Evolutionary conservation across 2,329 filamentous ascomycete species (phyloP).

Genomic region (Myriangium duriaei): DNA sequence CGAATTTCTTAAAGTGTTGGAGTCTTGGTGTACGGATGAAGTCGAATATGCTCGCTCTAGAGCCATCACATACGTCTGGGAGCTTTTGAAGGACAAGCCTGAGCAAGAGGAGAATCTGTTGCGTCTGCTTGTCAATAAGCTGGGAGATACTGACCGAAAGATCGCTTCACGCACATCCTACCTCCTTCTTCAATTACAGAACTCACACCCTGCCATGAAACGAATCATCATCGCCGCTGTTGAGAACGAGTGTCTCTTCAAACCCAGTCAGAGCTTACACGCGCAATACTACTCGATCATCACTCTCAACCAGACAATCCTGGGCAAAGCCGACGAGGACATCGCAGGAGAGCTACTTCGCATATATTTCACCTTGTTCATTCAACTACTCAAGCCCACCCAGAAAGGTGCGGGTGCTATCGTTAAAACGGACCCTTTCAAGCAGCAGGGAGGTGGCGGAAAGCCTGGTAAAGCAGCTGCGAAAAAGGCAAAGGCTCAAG

Average conservation of each 20-base stretch:
- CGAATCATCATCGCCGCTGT: slow-evolving; percentile 70
- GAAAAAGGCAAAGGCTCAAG: slow-evolving; percentile 24
- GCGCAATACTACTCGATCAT: slow-evolving; percentile 95
- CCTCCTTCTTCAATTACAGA: slow-evolving; percentile 80
- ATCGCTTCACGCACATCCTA: slow-evolving; percentile 90
- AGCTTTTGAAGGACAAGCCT: slow-evolving; percentile 85
- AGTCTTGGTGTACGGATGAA: slow-evolving; percentile 89
- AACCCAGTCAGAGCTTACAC: slow-evolving; percentile 73
- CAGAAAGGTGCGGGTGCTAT: slow-evolving; percentile 25
- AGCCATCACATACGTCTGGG: slow-evolving; percentile 82
- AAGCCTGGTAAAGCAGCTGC: slow-evolving; percentile 41
- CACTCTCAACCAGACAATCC: slow-evolving; percentile 89
- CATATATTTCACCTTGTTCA: slow-evolving; percentile 87
- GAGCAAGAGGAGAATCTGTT: slow-evolving; percentile 94
- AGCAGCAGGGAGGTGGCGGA: slow-evolving; percentile 42
- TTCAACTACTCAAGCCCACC: slow-evolving; percentile 60
- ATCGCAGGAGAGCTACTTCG: slow-evolving; percentile 70
- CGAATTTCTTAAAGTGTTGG: slow-evolving; percentile 79
- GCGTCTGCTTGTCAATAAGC: slow-evolving; percentile 84
- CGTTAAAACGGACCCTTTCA: slow-evolving; percentile 17
- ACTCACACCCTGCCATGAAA: slow-evolving; percentile 88
- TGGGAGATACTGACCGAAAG: slow-evolving; percentile 90
- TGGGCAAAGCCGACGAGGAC: slow-evolving; percentile 70
- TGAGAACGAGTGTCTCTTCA: slow-evolving; percentile 77
- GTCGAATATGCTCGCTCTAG: slow-evolving; percentile 84